Percentiles rank a stretch among this genome's conserved stretches.
Evolutionary conservation across 2,329 filamentous ascomycete genomes (phyloP).

Genomic region (Monosporascus sp.): DNA sequence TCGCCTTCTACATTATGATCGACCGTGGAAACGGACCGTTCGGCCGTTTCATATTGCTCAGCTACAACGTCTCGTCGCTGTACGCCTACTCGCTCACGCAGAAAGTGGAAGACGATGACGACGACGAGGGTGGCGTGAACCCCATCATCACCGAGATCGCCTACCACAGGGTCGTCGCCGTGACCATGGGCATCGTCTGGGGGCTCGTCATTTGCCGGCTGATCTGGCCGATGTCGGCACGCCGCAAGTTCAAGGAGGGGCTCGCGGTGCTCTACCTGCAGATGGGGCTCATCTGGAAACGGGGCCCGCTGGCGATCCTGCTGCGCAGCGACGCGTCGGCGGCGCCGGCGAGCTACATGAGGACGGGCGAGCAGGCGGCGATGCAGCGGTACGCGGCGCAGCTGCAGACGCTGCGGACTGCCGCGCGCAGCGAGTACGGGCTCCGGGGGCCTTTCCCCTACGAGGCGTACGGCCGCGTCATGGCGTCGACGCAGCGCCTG

Average conservation of each 20-base stretch:
- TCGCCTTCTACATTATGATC: conserved; percentile 87
- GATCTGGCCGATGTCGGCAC: conserved; percentile 90
- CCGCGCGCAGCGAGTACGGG: conserved; percentile 83
- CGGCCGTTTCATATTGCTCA: conserved; percentile 88
- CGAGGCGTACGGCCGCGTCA: conserved; percentile 65
- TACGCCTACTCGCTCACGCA: conserved; percentile 90
- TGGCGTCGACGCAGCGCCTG: conserved; percentile 76
- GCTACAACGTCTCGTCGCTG: conserved; percentile 90
- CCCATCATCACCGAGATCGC: conserved; percentile 87
- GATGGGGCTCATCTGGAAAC: conserved; percentile 94
- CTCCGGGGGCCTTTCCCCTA: conserved; percentile 82
- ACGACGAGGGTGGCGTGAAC: conserved; percentile 79
- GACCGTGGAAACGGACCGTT: conserved; percentile 80
- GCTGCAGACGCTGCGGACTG: conserved; percentile 66
- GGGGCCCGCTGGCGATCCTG: conserved; percentile 77
- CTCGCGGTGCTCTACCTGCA: conserved; percentile 88
- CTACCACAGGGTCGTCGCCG: conserved; percentile 80
- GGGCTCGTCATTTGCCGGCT: conserved; percentile 83
- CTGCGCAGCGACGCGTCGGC: conserved; percentile 46
- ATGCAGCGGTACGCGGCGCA: conserved; percentile 75
- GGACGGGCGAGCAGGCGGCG: conserved; percentile 79
- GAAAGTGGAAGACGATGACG: conserved; percentile 73
- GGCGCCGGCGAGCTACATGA: conserved; percentile 66
- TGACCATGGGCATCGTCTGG: conserved; percentile 85
- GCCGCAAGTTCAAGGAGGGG: conserved; percentile 83